Evolutionary conservation across 75 land plant species (phyloP), one percentile per base, ranked within the genome.

Genomic region (Larix kaempferi): DNA sequence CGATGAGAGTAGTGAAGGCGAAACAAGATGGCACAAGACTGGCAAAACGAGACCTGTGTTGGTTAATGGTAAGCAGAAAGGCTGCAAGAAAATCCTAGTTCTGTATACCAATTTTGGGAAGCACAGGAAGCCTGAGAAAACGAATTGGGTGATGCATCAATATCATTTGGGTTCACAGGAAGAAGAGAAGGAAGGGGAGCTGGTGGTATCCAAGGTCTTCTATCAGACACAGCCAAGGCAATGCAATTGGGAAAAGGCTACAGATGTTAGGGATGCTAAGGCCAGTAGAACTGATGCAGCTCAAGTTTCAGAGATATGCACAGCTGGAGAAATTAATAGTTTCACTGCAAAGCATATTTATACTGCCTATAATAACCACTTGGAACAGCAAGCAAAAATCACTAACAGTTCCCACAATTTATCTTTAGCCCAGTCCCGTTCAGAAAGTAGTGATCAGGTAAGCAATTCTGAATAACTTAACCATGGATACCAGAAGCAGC

Each of bases 71-170:
- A 85, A 81, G 76, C 76, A 79, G 41, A 78, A 90, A 64, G 98
- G 98, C 0, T 90, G 81, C 85, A 95, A 95, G 82, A 95, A 95
- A 81, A 95, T 95, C 63, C 83, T 95, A 44, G 98, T 95, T 33
- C 87, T 95, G 75, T 95, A 95, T 81, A 86, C 91, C 27, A 93
- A 88, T 75, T 89, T 78, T 74, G 93, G 93, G 39, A 93, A 90
- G 77, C 80, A 88, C n/a, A 80, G 80, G 41, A 95, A 94, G 78
- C 94, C 94, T 5, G 89, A 94, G 80, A 95, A 95, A 67, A 95
- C 98, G 35, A 93, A 91, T 52, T 95, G 98, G 98, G 92, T 95
- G 13, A 93, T 95, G 94, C 98, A 95, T 76, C 98, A 95, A 72
- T 95, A 95, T 76, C 98, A 95, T 74, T 72, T 93, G 16, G 98